Conservation (phyloP, 495 filamentous ascomycete species). For the Baudoinia panamericana region DNA sequence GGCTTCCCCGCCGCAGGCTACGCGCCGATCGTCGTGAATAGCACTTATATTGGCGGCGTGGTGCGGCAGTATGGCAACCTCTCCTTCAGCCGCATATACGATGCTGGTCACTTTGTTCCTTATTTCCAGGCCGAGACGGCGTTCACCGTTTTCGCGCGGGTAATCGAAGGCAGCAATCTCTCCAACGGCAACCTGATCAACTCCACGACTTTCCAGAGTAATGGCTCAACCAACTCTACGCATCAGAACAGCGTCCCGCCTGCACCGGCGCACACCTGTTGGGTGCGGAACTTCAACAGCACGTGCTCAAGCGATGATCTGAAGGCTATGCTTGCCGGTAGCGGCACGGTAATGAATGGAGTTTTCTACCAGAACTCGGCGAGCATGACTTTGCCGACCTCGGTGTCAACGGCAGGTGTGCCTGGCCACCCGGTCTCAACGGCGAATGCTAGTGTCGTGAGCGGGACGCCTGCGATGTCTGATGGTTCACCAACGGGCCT, state of each 20-base stretch:
- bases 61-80: slow-evolving; percentile 33
- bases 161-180: slow-evolving; percentile 27
- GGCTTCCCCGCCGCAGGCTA: slow-evolving; percentile 37
- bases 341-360: slow-evolving; percentile 35
- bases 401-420: slow-evolving; percentile 25
- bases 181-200: slow-evolving; percentile 37
- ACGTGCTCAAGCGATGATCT: slow-evolving; percentile 41
- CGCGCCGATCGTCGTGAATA: slow-evolving; percentile 41
- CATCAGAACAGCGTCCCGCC: slow-evolving; percentile 25
- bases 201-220: slow-evolving; percentile 39
- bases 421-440: slow-evolving; percentile 20
- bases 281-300: slow-evolving; percentile 36
- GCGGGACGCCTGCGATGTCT: neutral
- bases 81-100: slow-evolving; percentile 31
- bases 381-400: slow-evolving; percentile 24
- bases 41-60: slow-evolving; percentile 28
- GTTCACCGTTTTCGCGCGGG: slow-evolving; percentile 29
- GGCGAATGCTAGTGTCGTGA: slow-evolving; percentile 3
- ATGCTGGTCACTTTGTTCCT: slow-evolving; percentile 30
- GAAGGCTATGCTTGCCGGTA: slow-evolving; percentile 32
- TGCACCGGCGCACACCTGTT: slow-evolving; percentile 37
- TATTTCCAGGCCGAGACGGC: slow-evolving; percentile 33
- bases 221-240: slow-evolving; percentile 39
- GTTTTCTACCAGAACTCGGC: slow-evolving; percentile 40
- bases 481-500: slow-evolving; percentile 5